phyloP scores from a whole-genome alignment of 805 yeast genomes.

The Alloascoidea africana region DNA sequence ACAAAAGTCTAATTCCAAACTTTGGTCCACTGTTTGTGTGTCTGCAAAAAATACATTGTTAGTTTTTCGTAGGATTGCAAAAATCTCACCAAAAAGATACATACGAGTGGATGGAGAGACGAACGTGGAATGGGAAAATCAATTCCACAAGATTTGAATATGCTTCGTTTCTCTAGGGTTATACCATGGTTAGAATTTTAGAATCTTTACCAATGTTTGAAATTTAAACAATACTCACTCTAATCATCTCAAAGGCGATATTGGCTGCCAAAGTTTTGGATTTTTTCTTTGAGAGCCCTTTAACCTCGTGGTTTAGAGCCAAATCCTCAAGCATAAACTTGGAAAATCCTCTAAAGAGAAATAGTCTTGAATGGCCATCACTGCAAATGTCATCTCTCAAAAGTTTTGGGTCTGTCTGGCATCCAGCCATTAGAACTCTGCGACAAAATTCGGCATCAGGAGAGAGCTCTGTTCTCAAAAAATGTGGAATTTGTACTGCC shows the following conservation, averaged over 20 bases:
- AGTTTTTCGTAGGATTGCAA: no score
- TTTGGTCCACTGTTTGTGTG: conserved; percentile 42
- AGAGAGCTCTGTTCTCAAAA: no score
- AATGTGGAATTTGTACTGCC: no score
- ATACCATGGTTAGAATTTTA: no score
- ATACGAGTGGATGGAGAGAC: conserved; percentile 46
- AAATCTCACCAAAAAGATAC: not conserved
- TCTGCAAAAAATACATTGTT: not conserved
- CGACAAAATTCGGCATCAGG: conserved; percentile 2
- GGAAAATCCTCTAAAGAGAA: conserved; percentile 40
- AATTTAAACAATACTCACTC: conserved; percentile 7
- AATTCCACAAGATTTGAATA: conserved; percentile 47
- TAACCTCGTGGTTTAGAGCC: conserved; percentile 23
- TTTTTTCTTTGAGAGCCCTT: conserved; percentile 26
- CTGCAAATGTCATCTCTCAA: conserved; percentile 13
- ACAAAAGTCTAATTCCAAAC: conserved; percentile 36
- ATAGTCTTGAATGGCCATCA: conserved; percentile 33
- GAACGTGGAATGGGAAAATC: conserved; percentile 40
- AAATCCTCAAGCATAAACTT: conserved; percentile 47
- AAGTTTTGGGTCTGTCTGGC: not conserved
- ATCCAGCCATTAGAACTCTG: not conserved
- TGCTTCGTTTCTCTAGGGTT: conserved; percentile 41
- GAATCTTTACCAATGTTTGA: no score
- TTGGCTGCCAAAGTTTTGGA: conserved; percentile 34
- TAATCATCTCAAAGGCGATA: conserved; percentile 51